These are phyloP conservation scores for Sonneratia alba DNA, from an alignment of 345 rosid species.

Conservation along the genomic window DNA sequence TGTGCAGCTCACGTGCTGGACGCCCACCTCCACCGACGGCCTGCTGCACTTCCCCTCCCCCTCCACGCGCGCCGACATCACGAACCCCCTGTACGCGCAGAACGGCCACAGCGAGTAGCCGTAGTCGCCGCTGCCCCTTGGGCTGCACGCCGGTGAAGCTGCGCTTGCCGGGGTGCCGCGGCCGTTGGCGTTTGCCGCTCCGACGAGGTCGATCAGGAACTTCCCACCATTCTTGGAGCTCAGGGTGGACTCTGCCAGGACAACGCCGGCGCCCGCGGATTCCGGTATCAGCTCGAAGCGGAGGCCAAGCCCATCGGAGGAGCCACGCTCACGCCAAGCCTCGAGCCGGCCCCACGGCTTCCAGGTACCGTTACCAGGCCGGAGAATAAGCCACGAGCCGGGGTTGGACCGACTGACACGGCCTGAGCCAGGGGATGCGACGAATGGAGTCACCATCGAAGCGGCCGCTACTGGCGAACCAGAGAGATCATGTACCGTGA, in stretches of 20 bases:
- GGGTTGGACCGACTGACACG: slow-evolving; percentile 88
- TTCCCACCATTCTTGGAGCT: slow-evolving; percentile 66
- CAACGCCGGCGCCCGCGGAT: slow-evolving; percentile 52
- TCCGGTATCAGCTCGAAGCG: slow-evolving; percentile 73
- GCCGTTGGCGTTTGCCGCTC: background rate
- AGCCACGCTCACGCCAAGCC: slow-evolving; percentile 91
- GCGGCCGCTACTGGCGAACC: slow-evolving; percentile 91
- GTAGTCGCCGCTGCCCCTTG: slow-evolving; percentile 69
- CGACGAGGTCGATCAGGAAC: slow-evolving; percentile 52
- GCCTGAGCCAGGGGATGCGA: slow-evolving; percentile 77
- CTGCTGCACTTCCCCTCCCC: slow-evolving; percentile 83
- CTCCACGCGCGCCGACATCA: slow-evolving; percentile 80
- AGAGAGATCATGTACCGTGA: slow-evolving; percentile 82
- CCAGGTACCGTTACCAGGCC: slow-evolving; percentile 77
- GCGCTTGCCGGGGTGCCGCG: slow-evolving; percentile 10
- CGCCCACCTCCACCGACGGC: slow-evolving; percentile 78
- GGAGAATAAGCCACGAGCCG: slow-evolving; percentile 84
- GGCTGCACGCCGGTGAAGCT: slow-evolving; percentile 62
- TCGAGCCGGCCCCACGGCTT: slow-evolving; percentile 92
- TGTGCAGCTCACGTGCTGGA: slow-evolving; percentile 84
- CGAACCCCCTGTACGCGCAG: slow-evolving; percentile 57
- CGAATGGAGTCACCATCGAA: slow-evolving; percentile 78
- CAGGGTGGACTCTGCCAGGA: slow-evolving; percentile 59
- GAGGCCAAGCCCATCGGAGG: slow-evolving; percentile 61
- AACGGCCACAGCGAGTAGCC: slow-evolving; percentile 68